A percentile compares a stretch with the other conserved stretches of the same genome.
Evolutionary conservation across 345 rosid species (phyloP).

Genomic region (Citrus sinensis): DVS_A1.0 CM039161.1:17026501-17027000

Average conservation of each 20-base stretch:
- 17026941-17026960: too few species aligned
- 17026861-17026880: not conserved
- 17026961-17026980: too few species aligned
- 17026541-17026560: not conserved
- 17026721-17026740: not conserved
- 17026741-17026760: not conserved
- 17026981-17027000: too few species aligned
- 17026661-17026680: not conserved
- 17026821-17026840: not conserved
- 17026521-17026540: not conserved
- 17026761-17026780: not conserved
- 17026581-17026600: not conserved
- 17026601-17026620: not conserved
- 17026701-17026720: not conserved
- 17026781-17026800: not conserved
- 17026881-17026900: not conserved
- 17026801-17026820: not conserved
- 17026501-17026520: not conserved
- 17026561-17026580: not conserved
- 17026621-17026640: not conserved
- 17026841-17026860: not conserved
- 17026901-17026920: not conserved
- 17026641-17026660: not conserved
- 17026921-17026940: too few species aligned
- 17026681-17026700: constrained; percentile 2